These are phyloP conservation scores for Hibiscus trionum DNA, from an alignment of 345 rosid species.

Conservation along the genomic window DNA sequence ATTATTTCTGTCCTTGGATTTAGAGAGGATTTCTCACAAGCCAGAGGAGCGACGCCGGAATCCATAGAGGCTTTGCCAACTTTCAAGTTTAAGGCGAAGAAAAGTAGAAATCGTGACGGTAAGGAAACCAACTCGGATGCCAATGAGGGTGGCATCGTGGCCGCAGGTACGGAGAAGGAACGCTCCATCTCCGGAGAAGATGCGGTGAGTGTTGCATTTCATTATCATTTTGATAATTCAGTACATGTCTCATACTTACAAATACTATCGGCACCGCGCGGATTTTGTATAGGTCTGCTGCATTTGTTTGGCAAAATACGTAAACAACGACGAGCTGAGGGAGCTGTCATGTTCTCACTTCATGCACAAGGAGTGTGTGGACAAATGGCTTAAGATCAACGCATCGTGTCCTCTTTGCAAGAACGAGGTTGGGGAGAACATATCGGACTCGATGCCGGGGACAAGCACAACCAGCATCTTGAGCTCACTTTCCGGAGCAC, in stretches of 20 bases:
- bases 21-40: conserved; percentile 79
- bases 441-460: conserved; percentile 29
- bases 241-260: not conserved
- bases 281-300: conserved; percentile 42
- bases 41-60: conserved; percentile 90
- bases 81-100: conserved; percentile 80
- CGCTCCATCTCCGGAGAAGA: conserved; percentile 83
- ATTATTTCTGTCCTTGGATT: conserved; percentile 86
- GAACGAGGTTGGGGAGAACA: conserved; percentile 60
- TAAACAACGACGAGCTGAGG: conserved; percentile 82
- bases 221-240: not conserved
- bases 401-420: conserved; percentile 96
- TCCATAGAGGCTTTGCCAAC: conserved; percentile 81
- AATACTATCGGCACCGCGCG: not conserved
- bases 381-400: conserved; percentile 91
- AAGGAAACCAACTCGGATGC: conserved; percentile 34
- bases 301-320: conserved; percentile 89
- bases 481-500: conserved; percentile 26
- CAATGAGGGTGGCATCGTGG: conserved; percentile 79
- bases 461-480: conserved; percentile 29
- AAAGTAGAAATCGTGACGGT: conserved; percentile 45
- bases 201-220: conserved; percentile 46
- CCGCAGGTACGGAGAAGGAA: conserved; percentile 85
- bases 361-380: conserved; percentile 94
- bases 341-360: conserved; percentile 86